phyloP scores from a whole-genome alignment of 805 yeast genomes.

The Metschnikowia drakensbergensis region DNA sequence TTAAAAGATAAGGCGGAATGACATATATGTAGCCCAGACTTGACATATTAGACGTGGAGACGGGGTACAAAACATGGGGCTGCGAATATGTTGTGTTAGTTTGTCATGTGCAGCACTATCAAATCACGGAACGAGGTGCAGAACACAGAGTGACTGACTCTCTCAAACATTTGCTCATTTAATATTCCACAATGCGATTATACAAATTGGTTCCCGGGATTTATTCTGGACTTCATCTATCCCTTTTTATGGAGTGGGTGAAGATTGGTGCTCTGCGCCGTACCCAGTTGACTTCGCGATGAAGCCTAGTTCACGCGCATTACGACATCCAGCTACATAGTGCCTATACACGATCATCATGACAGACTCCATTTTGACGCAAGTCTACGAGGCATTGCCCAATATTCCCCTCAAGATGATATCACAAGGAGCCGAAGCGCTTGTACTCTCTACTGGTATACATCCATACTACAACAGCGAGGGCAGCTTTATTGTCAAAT shows the following conservation, averaged over 20 bases:
- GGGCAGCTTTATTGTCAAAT: conserved; percentile 60
- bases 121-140: neutral
- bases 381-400: conserved; percentile 42
- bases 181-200: too few species aligned
- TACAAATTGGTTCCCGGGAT: too few species aligned
- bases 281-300: neutral
- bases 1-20: conserved; percentile 42
- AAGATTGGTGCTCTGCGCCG: neutral
- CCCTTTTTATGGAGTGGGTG: neutral
- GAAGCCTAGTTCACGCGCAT: conserved; percentile 1
- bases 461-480: conserved; percentile 56
- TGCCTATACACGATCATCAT: conserved; percentile 26
- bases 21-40: conserved; percentile 24
- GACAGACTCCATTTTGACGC: conserved; percentile 51
- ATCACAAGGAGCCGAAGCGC: conserved; percentile 91
- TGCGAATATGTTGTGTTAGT: conserved; percentile 4
- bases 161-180: too few species aligned
- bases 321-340: neutral
- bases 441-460: conserved; percentile 56
- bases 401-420: conserved; percentile 50
- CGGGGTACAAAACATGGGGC: conserved; percentile 4
- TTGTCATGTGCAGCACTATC: conserved; percentile 5
- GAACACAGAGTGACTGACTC: neutral
- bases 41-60: conserved; percentile 9
- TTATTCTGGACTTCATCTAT: neutral